Evolutionary conservation across 805 yeast species (phyloP), one percentile per base, ranked within the genome.

Genomic region (Kuraishia hungarica): DNA sequence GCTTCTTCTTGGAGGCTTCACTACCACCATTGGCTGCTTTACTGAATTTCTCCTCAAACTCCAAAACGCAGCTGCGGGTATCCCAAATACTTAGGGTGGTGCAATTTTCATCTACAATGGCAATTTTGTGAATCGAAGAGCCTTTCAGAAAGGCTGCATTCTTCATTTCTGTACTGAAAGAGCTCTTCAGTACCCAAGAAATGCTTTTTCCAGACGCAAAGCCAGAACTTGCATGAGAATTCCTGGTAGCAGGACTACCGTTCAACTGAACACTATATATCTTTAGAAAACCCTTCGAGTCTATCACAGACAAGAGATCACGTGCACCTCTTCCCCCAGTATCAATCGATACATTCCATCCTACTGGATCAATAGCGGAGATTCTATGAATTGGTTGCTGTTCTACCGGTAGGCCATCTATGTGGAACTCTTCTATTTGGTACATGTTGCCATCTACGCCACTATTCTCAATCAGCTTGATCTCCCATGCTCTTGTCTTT

Each of bases 61-160:
- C 96, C 54, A 89, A 68, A 1, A 87, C 82, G 2, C 84, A 81
- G 29, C 84, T 74, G 50, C 76, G 77, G 43, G 85, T 72, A 67
- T 91, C 96, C 96, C 97, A 93, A n/a, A 92, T 81, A 0, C 85
- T 73, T 48, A 93, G 67, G 47, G 72, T 70, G 48, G 69, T 69
- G 4, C 81, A 80, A 1, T 72, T 56, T 19, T 74, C 74, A 65
- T 81, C 85, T n/a, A 87, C 84, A 39, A 90, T 75, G 1, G 96
- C 96, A 50, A 90, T 69, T 60, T 88, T 89, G 53, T 83, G 81
- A 10, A 86, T 80, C 0, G 94, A 83, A 0, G 97, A 87, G 0
- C 92, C 96, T 53, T 84, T 81, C 1, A 89, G 76, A 51, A 75
- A 74, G 15, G 79, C 67, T 1, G 86, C 80, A 29, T 78, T 69